Percentiles rank a stretch among this genome's conserved stretches.
Conservation (phyloP, 768 basidiomycete genomes). For the Asterophora parasitica region DNA sequence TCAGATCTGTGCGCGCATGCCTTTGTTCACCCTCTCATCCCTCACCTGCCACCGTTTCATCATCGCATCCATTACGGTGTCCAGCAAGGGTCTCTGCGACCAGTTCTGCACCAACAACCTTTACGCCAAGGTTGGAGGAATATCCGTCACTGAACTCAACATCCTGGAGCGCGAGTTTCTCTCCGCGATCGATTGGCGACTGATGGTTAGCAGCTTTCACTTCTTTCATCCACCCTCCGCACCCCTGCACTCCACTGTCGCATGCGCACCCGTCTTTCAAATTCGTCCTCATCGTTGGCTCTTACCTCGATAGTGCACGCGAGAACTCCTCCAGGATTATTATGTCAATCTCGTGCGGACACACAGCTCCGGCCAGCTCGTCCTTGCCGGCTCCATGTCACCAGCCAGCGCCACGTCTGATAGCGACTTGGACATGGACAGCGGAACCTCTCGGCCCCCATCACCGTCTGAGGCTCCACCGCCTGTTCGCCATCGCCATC, state of each 20-base stretch:
- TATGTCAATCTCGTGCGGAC: conserved; percentile 91
- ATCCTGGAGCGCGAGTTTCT: conserved; percentile 93
- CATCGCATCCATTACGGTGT: conserved; percentile 88
- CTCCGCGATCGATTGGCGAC: conserved; percentile 85
- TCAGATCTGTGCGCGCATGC: conserved; percentile 83
- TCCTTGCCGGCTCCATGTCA: conserved; percentile 42
- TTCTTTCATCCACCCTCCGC: conserved; percentile 13
- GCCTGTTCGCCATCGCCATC: conserved; percentile 17
- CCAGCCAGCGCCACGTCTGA: conserved; percentile 38
- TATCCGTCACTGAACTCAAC: conserved; percentile 87
- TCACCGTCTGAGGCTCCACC: conserved; percentile 34
- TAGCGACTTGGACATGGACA: conserved; percentile 57
- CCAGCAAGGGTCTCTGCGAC: conserved; percentile 94
- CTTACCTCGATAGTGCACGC: conserved; percentile 65
- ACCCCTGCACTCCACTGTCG: conserved; percentile 11
- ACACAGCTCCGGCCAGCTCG: conserved; percentile 59
- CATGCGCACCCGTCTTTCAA: conserved; percentile 13
- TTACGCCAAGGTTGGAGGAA: conserved; percentile 96
- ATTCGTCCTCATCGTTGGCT: conserved; percentile 24
- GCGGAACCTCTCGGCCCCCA: conserved; percentile 44
- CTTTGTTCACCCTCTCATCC: conserved; percentile 89
- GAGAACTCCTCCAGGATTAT: conserved; percentile 88
- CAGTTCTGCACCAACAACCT: conserved; percentile 91
- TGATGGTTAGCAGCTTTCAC: conserved; percentile 68
- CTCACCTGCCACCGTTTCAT: conserved; percentile 97